These are phyloP conservation scores for Mycena vulgaris DNA, from an alignment of 768 basidiomycete genomes.

Conservation along the genomic window DNA sequence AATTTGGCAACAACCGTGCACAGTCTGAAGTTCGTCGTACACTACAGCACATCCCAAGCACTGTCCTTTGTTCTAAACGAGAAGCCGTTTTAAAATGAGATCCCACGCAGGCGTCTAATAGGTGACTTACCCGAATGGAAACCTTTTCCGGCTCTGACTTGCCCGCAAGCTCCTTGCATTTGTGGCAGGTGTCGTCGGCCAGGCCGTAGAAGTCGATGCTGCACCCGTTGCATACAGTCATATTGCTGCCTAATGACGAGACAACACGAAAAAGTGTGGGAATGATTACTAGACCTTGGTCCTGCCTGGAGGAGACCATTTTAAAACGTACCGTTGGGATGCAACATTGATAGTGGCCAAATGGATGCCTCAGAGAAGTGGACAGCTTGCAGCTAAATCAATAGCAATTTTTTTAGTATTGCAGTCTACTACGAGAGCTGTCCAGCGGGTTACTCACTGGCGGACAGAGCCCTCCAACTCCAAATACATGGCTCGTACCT, in stretches of 20 bases:
- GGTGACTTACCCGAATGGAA: conserved; percentile 10
- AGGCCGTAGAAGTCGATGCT: conserved; percentile 10
- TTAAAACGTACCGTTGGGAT: background rate
- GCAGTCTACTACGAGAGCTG: no score
- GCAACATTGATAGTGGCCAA: background rate
- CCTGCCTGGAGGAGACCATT: background rate
- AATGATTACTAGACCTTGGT: conserved; percentile 30
- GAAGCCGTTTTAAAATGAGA: no score
- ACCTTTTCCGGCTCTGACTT: conserved; percentile 15
- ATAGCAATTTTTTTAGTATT: no score
- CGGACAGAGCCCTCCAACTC: no score
- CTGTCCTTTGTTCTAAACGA: background rate
- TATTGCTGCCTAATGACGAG: background rate
- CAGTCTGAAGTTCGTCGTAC: conserved; percentile 7
- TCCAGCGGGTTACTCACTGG: no score
- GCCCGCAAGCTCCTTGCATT: background rate
- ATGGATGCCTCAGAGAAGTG: no score
- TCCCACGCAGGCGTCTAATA: no score
- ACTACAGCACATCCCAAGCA: conserved; percentile 3
- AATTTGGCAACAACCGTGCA: conserved; percentile 6
- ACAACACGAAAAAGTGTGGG: conserved; percentile 13
- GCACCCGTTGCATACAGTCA: conserved; percentile 18
- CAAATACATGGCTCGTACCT: no score
- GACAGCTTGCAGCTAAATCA: no score
- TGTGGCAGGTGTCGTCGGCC: background rate